A percentile compares a stretch with the other conserved stretches of the same genome.
Conservation (phyloP, 2,329 filamentous ascomycete genomes). For the Claviceps quebecensis region DNA sequence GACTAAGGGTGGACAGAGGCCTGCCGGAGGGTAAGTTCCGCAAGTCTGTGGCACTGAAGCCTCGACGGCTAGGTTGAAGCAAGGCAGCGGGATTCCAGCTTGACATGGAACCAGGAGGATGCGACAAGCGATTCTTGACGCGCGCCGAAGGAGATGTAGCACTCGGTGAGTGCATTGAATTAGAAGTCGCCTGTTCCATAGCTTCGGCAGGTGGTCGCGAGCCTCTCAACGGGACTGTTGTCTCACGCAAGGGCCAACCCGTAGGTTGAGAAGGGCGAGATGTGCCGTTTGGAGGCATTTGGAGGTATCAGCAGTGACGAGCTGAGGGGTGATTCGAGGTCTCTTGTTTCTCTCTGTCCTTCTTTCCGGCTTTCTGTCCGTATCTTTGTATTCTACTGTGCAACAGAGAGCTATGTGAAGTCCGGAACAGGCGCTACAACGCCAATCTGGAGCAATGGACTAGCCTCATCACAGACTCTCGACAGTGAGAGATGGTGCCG, state of each 20-base stretch:
- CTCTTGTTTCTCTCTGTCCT: not conserved
- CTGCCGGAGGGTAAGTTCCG: conserved; percentile 13
- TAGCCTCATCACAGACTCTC: conserved; percentile 4
- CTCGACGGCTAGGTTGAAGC: conserved; percentile 24
- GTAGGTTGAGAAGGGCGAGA: conserved; percentile 1
- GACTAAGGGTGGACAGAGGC: conserved; percentile 4
- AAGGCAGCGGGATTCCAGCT: conserved; percentile 29
- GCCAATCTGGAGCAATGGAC: not conserved
- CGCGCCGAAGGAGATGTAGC: conserved; percentile 2
- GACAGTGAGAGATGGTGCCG: conserved; percentile 1
- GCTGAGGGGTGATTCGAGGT: not conserved
- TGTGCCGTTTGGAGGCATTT: conserved; percentile 8
- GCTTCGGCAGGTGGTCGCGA: conserved; percentile 3
- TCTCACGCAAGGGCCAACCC: conserved; percentile 6
- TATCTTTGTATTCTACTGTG: not conserved
- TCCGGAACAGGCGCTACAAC: conserved; percentile 1
- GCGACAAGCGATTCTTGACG: conserved; percentile 16
- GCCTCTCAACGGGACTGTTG: conserved; percentile 3
- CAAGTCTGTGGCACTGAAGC: conserved; percentile 15
- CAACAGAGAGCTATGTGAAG: not conserved
- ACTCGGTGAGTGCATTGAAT: not conserved
- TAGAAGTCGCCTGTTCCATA: not conserved
- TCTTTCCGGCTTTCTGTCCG: not conserved
- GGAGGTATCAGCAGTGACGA: not conserved
- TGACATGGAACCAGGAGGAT: conserved; percentile 14